These are phyloP conservation scores for Debaryomyces tyrocola DNA, from an alignment of 805 yeast genomes.

Conservation along the genomic window DNA sequence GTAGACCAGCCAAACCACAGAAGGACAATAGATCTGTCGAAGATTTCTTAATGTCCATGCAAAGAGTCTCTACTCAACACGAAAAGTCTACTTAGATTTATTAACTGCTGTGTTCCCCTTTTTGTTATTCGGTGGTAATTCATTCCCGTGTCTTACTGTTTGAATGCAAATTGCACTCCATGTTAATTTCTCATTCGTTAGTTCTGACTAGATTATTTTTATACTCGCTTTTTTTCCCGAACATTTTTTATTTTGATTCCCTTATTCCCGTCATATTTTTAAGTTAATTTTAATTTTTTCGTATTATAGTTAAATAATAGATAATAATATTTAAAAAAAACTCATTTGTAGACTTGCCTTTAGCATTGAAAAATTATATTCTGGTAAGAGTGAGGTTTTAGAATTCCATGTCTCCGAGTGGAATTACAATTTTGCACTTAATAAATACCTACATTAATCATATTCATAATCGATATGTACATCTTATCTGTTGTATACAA, in stretches of 20 bases:
- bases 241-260: conserved; percentile 15
- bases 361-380: too few species aligned
- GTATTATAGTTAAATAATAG: conserved; percentile 30
- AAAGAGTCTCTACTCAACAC: conserved; percentile 87
- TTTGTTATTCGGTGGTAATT: not conserved
- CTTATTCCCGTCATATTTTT: conserved; percentile 19
- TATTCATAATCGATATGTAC: too few species aligned
- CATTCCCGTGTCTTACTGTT: not conserved
- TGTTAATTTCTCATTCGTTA: conserved; percentile 2
- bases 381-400: too few species aligned
- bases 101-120: not conserved
- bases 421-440: too few species aligned
- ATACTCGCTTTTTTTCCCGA: conserved; percentile 12
- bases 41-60: conserved; percentile 84
- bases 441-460: too few species aligned
- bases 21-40: conserved; percentile 68
- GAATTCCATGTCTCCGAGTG: too few species aligned
- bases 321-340: conserved; percentile 20
- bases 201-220: conserved; percentile 1
- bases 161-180: too few species aligned
- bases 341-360: too few species aligned
- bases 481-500: too few species aligned
- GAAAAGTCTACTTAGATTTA: conserved; percentile 61
- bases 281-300: conserved; percentile 18
- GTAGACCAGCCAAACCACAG: conserved; percentile 60